Percentiles rank a stretch among this genome's conserved stretches.
Evolutionary conservation across 345 rosid genomes (phyloP).

Genomic region (Melastoma malabathricum): DNA sequence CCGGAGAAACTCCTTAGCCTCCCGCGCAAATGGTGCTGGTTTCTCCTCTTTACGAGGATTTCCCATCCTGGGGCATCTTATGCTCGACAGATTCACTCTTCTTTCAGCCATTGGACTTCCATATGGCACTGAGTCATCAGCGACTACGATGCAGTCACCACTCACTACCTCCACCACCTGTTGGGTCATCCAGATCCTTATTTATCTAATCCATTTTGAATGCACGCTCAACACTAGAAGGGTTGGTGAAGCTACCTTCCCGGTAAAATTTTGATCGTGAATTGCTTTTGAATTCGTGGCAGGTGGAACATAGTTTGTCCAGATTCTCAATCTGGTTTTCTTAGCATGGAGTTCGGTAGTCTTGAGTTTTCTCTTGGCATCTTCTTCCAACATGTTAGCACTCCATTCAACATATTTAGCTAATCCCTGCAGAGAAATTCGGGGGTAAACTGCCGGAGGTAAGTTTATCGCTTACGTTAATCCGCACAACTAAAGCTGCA

Average conservation of each 20-base stretch:
- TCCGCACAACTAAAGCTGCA: no score
- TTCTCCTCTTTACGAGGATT: conserved; percentile 82
- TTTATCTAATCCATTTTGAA: background rate
- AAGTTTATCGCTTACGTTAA: background rate
- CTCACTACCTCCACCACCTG: conserved; percentile 97
- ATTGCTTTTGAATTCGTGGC: conserved; percentile 77
- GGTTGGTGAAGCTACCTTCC: conserved; percentile 40
- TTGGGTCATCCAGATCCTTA: conserved; percentile 12
- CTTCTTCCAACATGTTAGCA: conserved; percentile 96
- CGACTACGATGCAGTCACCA: conserved; percentile 85
- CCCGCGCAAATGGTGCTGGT: conserved; percentile 90
- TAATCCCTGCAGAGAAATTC: conserved; percentile 44
- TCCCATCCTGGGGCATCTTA: conserved; percentile 81
- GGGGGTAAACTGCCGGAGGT: conserved; percentile 4
- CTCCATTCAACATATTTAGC: conserved; percentile 99
- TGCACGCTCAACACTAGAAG: background rate
- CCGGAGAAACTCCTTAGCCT: conserved; percentile 79
- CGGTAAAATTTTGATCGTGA: conserved; percentile 78
- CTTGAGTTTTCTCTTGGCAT: conserved; percentile 61
- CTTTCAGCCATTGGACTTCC: conserved; percentile 83
- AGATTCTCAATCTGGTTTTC: conserved; percentile 58
- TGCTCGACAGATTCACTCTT: conserved; percentile 84
- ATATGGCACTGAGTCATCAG: conserved; percentile 78
- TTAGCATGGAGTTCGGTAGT: conserved; percentile 86
- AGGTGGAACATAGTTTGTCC: conserved; percentile 86